Base-by-base conservation (phyloP, 257 asterid species). In the Nicotiana attenuata region DNA sequence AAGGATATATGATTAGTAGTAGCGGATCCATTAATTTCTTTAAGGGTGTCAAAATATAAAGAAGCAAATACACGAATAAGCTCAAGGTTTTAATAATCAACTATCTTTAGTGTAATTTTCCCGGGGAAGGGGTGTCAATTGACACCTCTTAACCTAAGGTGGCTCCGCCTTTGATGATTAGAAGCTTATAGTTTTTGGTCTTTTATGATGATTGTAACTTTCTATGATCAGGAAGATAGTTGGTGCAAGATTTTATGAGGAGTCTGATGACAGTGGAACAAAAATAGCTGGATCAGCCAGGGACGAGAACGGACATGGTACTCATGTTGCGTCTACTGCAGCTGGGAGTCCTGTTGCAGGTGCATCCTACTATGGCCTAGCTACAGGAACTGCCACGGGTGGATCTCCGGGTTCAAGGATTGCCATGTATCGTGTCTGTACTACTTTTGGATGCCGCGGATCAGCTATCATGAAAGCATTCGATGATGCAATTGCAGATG, bases 301-400 rank as follows among this genome's bases (percentile, higher is more conserved):
- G 69, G 98, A 94, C 85, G 68, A 81, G 33, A 13, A 15, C 1
- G 98, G 98, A 10, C 98, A 94, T 47, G 98, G 98, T 2, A 94
- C 97, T 0, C 98, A 94, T 10, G 94, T 89, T 3, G 87, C 98
- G 4, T 91, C 96, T 7, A 93, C 96, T 0, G 97, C 97, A 38
- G 97, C 95, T 0, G 98, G 98, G 13, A 77, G 76, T 13, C 87
- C 88, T 0, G 97, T 94, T 3, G n/a, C 88, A 0, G 94, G 88
- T 14, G 97, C 97, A 6, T 93, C 97, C 13, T 93, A 85, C 83
- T 89, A 83, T 52, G 95, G 91, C 81, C 87, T 92, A 13, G 98
- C 97, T 4, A 61, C 84, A 3, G 98, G 98, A 81, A 89, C 86
- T 0, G 98, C 96, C 3, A 86, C 13, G 16, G 97, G 98, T 14